Evolutionary conservation across 73 alveolate species (phyloP).

Genomic region (Strombidium stylifer): DNA sequence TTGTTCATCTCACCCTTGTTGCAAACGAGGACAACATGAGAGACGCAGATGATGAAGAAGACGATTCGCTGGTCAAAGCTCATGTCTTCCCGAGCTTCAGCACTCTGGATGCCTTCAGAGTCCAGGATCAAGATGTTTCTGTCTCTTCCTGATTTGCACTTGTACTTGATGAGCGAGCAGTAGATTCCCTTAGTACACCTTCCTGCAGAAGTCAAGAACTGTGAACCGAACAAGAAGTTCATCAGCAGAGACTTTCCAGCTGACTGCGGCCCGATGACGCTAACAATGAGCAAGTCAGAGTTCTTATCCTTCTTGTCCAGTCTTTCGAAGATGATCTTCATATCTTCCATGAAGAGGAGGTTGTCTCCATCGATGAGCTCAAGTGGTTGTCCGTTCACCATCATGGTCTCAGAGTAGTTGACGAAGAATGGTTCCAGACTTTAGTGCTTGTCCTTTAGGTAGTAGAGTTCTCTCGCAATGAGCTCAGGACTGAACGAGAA

Average conservation of each 20-base stretch:
- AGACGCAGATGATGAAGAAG: conserved; percentile 14
- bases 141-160: background rate
- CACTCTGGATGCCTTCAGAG: conserved; percentile 57
- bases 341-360: background rate
- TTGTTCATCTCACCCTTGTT: conserved; percentile 20
- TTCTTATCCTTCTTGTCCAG: no score
- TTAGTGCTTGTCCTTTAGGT: background rate
- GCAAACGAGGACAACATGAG: conserved; percentile 26
- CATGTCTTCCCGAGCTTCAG: conserved; percentile 61
- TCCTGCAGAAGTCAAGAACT: conserved; percentile 19
- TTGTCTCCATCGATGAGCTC: conserved; percentile 39
- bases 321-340: background rate
- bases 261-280: conserved; percentile 62
- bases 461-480: conserved; percentile 7
- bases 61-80: conserved; percentile 61
- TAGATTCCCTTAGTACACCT: conserved; percentile 52
- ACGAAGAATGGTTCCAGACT: background rate
- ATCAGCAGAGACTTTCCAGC: conserved; percentile 47
- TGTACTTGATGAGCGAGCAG: conserved; percentile 16
- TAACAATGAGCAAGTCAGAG: conserved; percentile 16
- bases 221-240: conserved; percentile 26
- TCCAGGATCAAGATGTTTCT: conserved; percentile 45
- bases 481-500: conserved; percentile 18
- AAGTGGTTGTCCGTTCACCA: conserved; percentile 10
- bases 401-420: background rate